Conservation (phyloP, 345 rosid genomes). For the Laguncularia racemosa region DNA sequence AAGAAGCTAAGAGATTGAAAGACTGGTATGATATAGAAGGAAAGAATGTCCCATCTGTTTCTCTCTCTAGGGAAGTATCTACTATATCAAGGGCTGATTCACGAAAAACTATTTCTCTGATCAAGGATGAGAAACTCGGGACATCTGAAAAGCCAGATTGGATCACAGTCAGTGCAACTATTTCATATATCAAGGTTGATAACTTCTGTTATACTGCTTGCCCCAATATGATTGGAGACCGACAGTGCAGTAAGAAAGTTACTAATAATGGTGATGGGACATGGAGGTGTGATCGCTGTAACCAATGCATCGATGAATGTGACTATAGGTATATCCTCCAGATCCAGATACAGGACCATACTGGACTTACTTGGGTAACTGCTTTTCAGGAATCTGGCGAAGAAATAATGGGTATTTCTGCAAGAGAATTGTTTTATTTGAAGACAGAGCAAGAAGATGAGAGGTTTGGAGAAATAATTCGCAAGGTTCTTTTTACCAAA, state of each 20-base stretch:
- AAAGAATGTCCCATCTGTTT: constrained; percentile 39
- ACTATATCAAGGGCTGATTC: constrained; percentile 42
- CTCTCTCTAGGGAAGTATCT: constrained; percentile 72
- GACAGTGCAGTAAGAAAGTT: constrained; percentile 80
- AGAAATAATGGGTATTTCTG: constrained; percentile 83
- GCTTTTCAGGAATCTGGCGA: constrained; percentile 85
- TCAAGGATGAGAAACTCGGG: constrained; percentile 89
- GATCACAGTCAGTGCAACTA: constrained; percentile 61
- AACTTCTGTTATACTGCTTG: constrained; percentile 95
- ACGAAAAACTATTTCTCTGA: constrained; percentile 64
- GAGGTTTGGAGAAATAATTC: constrained; percentile 55
- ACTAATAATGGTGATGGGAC: constrained; percentile 87
- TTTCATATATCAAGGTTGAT: constrained; percentile 57
- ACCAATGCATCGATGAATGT: constrained; percentile 58
- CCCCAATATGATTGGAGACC: constrained; percentile 73
- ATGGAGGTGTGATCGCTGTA: constrained; percentile 89
- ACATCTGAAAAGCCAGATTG: constrained; percentile 95
- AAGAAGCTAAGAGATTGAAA: constrained; percentile 55
- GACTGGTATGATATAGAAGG: constrained; percentile 85
- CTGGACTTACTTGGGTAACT: constrained; percentile 81
- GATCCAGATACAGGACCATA: constrained; percentile 88
- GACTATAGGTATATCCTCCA: constrained; percentile 80
- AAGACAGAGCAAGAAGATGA: constrained; percentile 66
- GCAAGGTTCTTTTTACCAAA: constrained; percentile 54
- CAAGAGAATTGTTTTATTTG: constrained; percentile 60